phyloP scores from a whole-genome alignment of 1,139 yeast species.

The Kodamaea arcana region DNA sequence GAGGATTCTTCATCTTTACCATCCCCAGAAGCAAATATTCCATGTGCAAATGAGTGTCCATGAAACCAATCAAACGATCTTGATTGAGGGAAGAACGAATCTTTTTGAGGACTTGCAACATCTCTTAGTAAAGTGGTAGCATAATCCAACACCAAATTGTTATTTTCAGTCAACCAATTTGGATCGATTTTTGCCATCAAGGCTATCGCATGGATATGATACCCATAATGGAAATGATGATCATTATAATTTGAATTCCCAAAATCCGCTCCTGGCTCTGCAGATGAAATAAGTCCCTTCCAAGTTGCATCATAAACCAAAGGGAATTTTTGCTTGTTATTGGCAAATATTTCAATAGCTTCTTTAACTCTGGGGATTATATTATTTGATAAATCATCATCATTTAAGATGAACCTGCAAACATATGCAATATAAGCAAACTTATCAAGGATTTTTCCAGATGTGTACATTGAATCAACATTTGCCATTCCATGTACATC shows the following conservation, averaged over 20 bases:
- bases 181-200: constrained; percentile 54
- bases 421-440: constrained; percentile 70
- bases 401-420: constrained; percentile 52
- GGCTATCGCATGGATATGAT: constrained; percentile 72
- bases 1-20: constrained; percentile 48
- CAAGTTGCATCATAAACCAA: constrained; percentile 63
- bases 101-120: constrained; percentile 38
- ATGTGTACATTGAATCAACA: constrained; percentile 68
- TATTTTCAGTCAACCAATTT: constrained; percentile 27
- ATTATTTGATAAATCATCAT: constrained; percentile 39
- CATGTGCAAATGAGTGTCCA: constrained; percentile 48
- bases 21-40: constrained; percentile 42
- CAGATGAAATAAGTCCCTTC: constrained; percentile 73
- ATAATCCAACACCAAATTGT: constrained; percentile 27
- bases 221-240: constrained; percentile 80
- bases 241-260: constrained; percentile 78
- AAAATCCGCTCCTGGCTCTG: constrained; percentile 64
- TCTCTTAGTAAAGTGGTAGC: constrained; percentile 36
- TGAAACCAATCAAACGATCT: constrained; percentile 45
- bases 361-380: constrained; percentile 49
- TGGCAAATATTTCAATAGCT: constrained; percentile 58
- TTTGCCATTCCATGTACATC: constrained; percentile 59
- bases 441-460: constrained; percentile 72
- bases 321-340: constrained; percentile 57
- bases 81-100: constrained; percentile 36